Conservation (phyloP, 2,329 filamentous ascomycete genomes). For the Ophiocordyceps australis region DNA sequence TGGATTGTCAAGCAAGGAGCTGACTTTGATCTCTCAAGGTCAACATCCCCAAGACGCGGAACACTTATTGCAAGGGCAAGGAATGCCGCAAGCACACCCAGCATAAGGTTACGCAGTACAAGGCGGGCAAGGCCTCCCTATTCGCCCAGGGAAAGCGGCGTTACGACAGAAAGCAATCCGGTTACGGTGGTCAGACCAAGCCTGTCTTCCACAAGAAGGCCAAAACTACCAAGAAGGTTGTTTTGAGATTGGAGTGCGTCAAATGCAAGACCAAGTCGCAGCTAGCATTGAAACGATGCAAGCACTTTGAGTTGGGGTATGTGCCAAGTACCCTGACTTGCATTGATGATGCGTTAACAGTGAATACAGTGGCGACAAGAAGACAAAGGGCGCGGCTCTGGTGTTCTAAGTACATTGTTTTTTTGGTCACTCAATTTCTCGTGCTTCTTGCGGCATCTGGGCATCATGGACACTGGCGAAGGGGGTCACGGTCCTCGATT, state of each 20-base stretch:
- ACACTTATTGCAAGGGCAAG: slow-evolving; percentile 96
- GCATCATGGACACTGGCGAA: slow-evolving; percentile 31
- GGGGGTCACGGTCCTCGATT: slow-evolving; percentile 25
- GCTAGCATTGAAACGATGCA: slow-evolving; percentile 98
- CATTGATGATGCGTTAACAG: no score
- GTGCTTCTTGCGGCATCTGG: slow-evolving; percentile 24
- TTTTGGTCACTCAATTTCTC: slow-evolving; percentile 20
- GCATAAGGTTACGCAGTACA: slow-evolving; percentile 94
- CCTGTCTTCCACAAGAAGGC: slow-evolving; percentile 99
- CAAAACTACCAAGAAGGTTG: slow-evolving; percentile 99
- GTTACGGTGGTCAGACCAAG: slow-evolving; percentile 99
- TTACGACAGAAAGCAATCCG: slow-evolving; percentile 98
- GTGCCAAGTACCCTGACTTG: no score
- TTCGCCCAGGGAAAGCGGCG: slow-evolving; percentile 99
- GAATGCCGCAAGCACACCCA: slow-evolving; percentile 83
- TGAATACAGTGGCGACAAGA: slow-evolving; percentile 87
- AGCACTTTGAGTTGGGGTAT: slow-evolving; percentile 99
- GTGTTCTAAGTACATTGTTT: slow-evolving; percentile 73
- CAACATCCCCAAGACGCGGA: slow-evolving; percentile 96
- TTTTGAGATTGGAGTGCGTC: slow-evolving; percentile 95
- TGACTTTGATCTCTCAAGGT: slow-evolving; percentile 38
- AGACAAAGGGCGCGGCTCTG: slow-evolving; percentile 99
- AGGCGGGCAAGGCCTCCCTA: slow-evolving; percentile 88
- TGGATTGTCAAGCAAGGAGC: no score
- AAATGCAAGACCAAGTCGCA: slow-evolving; percentile 97